Evolutionary conservation across 2,329 filamentous ascomycete genomes (phyloP), one percentile per base, ranked within the genome.

Genomic region (Rosellinia necatrix): DNA sequence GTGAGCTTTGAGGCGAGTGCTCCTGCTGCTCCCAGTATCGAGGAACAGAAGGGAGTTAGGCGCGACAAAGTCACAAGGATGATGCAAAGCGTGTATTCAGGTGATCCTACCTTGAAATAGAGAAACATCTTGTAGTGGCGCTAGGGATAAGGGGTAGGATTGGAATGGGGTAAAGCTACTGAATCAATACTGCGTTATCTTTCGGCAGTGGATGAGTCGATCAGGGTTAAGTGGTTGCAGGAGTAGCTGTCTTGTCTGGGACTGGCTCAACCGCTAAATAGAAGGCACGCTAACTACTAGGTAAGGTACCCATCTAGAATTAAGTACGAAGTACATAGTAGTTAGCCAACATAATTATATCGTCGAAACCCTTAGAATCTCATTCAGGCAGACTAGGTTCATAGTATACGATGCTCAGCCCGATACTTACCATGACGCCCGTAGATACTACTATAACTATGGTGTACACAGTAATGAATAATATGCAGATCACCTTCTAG

Each of bases 191-290:
- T 49, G 29, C 30, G 27, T 58, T 47, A 50, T 51, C 50, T 47
- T 53, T 48, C 50, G 55, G 48, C 37, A 50, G 9, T 51, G 37
- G 29, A 46, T 50, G 35, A 46, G 51, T 44, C 37, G 42, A 55
- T 56, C 35, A 47, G 24, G 42, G 42, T 51, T 27, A 59, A 59
- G 56, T 59, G 56, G 37, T 48, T 55, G 52, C 51, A 55, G 34
- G 22, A 38, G 7, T 50, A 25, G 29, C 4, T 12, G 19, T 12
- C 15, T 37, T 41, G 8, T n/a, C n/a, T n/a, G n/a, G n/a, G 4
- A 12, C 30, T 37, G 21, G 12, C 34, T 37, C 21, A 10, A n/a
- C 34, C 15, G 34, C 17, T 7, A n/a, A n/a, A n/a, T n/a, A n/a
- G n/a, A n/a, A n/a, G n/a, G n/a, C n/a, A n/a, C n/a, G n/a, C n/a